Evolutionary conservation across 2,329 filamentous ascomycete species (phyloP), one percentile per base, ranked within the genome.

Genomic region (Trichothecium roseum): DNA sequence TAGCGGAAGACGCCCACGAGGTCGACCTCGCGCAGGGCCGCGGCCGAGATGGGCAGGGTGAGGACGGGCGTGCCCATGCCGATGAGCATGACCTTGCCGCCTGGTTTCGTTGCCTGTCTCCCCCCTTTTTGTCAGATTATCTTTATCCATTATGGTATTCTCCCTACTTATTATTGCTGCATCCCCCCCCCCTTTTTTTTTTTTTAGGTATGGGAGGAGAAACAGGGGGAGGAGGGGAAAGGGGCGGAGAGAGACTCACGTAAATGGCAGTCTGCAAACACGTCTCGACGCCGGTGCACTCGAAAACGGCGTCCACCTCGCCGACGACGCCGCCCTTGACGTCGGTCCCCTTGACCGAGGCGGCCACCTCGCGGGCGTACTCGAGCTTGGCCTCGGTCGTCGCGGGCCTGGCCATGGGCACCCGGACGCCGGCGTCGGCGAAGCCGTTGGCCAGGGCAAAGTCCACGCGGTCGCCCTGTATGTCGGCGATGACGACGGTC

Each of bases 241-340:
- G n/a, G n/a, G n/a, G n/a, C n/a, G n/a, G 16, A 16, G n/a, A n/a
- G 29, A 38, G 8, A 57, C 63, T 54, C 42, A 72, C 69, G 47
- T 83, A 88, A 37, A 88, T 85, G 4, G 78, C 72, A 5, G 76
- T 74, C 53, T 88, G 83, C 46, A 86, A 66, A 47, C 82, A 88
- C 0, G 75, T 73, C 51, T 84, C 81, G 16, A 86, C 82, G 8
- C 84, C 84, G 0, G 84, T 88, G 52, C 82, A 87, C 59, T 88
- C 83, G 49, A 82, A 86, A 3, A 81, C 79, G 2, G 74, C 72
- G 34, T 75, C 70, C 0, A 83, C 70, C 49, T 84, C 77, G 0
- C 63, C 74, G 40, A 83, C 66, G 10, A 69, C 64, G 43, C 61
- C 51, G 8, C 61, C 63, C 1, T 50, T 47, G 3, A 60, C 52